Evolutionary conservation across 768 basidiomycete genomes (phyloP), one percentile per base, ranked within the genome.

Genomic region (Collybia sp.): DNA sequence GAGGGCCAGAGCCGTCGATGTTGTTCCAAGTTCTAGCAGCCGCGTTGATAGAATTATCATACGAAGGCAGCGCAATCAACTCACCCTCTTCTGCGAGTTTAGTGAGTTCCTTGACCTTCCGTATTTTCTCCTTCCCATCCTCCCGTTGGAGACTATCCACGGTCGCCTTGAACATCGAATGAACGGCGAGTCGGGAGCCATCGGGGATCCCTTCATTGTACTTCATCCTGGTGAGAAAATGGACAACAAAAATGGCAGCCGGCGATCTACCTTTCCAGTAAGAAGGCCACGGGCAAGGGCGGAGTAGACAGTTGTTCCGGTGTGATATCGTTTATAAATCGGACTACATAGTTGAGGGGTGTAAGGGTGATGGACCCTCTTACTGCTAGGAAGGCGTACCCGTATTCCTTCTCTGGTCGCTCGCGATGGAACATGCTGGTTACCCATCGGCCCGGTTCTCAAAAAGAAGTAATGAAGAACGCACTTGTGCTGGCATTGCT

Each of bases 341-440:
- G 75, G 75, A 16, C 79, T 79, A n/a, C n/a, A n/a, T n/a, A 42
- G 12, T 6, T 35, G 35, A n/a, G 40, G 11, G 35, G 20, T 1
- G 9, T 25, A 9, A 19, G 18, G 40, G 13, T 16, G 30, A 47
- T 35, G 40, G 48, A 43, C 37, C 47, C 47, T 10, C 15, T 20
- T 1, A n/a, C 37, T 15, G 48, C 16, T n/a, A 20, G 1, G 17
- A 61, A 25, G 25, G 25, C 73, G 53, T 56, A 80, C 75, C 64
- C 69, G 61, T 85, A 89, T 68, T 90, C 87, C 55, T 76, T 76
- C 67, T 92, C 89, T 20, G 87, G 80, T 12, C 82, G 73, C 52
- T 89, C 84, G 16, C 88, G 80, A 61, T 82, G 76, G 59, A 91
- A 76, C 77, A 88, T 79, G 57, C 80, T 85, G 60, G 60, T 61